Evolutionary conservation across 345 rosid species (phyloP), one percentile per base, ranked within the genome.

Genomic region (Physaria fendleri): DNA sequence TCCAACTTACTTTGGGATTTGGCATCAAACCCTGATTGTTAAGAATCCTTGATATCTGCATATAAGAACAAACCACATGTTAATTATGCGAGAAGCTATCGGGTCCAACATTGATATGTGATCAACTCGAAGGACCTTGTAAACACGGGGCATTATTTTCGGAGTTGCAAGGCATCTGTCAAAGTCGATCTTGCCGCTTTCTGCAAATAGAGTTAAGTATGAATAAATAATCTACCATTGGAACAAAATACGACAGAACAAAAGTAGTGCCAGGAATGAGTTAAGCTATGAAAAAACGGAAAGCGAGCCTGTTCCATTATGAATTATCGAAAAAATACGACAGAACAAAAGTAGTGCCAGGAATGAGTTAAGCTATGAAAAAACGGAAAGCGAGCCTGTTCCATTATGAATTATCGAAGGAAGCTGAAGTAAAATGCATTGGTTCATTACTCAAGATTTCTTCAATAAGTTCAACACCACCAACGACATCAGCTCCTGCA

Each of bases 401-500:
- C 21, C 37, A 14, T 29, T 15, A 38, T 44, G 55, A 49, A 48
- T 29, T 13, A 48, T 30, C 6, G 0, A 49, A 57, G 24, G n/a
- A 58, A n/a, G 10, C 10, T 6, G 35, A 38, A 38, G 64, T 34
- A 16, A 24, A n/a, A 52, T 42, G 65, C 37, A 56, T 43, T 16
- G 39, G 34, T 35, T 57, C 39, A 68, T 73, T 85, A 93, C 99
- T 64, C 56, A 80, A 70, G 56, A 93, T 87, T 77, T 85, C 79
- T 66, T 93, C 92, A 18, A 93, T 79, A 45, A 93, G 91, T 61
- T 87, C 97, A 54, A 50, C 56, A 67, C 97, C 97, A 42, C 97
- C 99, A 46, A 89, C 95, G 33, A 93, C 62, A 80, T 93, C 90
- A 78, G 99, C 99, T 70, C 99, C 95, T 1, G 96, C 94, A 66